Evolutionary conservation across 1,139 yeast genomes (phyloP), one percentile per base, ranked within the genome.

Genomic region (Eremothecium sinecaudum): DNA sequence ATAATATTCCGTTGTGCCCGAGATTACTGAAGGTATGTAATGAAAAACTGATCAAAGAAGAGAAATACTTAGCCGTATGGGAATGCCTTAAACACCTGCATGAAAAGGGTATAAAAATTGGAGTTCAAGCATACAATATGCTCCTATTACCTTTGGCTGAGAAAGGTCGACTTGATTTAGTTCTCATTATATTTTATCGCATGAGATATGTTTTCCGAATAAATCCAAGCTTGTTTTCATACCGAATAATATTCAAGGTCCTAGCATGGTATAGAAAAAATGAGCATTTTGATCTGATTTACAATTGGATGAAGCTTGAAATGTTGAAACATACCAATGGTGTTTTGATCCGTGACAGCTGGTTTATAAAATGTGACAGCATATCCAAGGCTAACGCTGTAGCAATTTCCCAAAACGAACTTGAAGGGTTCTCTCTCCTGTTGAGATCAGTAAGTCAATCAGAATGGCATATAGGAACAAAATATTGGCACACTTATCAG

Each of bases 101-200:
- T 10, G 25, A 36, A 20, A 40, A 40, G 26, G 38, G 32, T 9
- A 32, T 38, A 33, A 32, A 24, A 3, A 22, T 45, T 2, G 42
- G 47, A 17, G 35, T 44, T n/a, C 45, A 44, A 3, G 51, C 52
- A 5, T 22, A 63, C 35, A 60, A 63, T 32, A 28, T 43, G 4
- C 51, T 61, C 27, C 26, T 63, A 24, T 43, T 46, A 4, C 33
- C 33, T 3, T 51, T 61, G 24, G 50, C 63, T 0, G 42, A 46
- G 3, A 32, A 40, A 2, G 66, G 63, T 10, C 46, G 64, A 29
- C 39, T 61, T 2, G 67, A 63, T 41, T 34, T 60, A 19, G 44
- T 55, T 1, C 28, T 59, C 8, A 44, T 58, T 13, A 46, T 55
- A 2, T 43, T 57, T 15, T 56, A 60, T 30, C 51, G 58, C 2